Percentiles rank a stretch among this genome's conserved stretches.
phyloP scores from a whole-genome alignment of 202 grass and related monocot genomes.

The Eragrostis tef region DNA sequence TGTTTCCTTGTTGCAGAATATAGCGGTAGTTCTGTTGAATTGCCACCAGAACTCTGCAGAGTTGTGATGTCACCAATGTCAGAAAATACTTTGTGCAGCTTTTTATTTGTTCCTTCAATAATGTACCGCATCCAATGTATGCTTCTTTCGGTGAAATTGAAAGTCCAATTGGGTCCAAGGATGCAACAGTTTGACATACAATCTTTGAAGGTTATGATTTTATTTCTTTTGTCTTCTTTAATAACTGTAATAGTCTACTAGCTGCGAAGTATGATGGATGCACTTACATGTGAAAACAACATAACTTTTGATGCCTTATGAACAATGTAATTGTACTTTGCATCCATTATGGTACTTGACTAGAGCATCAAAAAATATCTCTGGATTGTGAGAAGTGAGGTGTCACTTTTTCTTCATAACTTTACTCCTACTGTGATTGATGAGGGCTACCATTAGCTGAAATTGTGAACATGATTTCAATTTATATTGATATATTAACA shows the following conservation, averaged over 20 bases:
- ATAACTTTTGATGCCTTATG: not conserved
- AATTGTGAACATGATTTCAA: not conserved
- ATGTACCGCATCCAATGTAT: conserved; percentile 78
- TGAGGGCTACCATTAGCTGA: not conserved
- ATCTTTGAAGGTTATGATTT: conserved; percentile 55
- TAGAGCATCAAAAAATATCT: conserved; percentile 11
- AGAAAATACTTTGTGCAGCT: conserved; percentile 47
- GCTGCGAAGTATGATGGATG: not conserved
- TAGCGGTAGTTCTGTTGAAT: conserved; percentile 47
- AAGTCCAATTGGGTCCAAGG: conserved; percentile 47
- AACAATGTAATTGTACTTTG: not conserved
- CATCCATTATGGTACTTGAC: not conserved
- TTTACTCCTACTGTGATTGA: conserved; percentile 9
- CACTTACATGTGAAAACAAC: not conserved
- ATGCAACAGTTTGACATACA: conserved; percentile 59
- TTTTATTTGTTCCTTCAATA: conserved; percentile 66
- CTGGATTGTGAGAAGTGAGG: conserved; percentile 22
- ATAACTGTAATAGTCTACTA: not conserved
- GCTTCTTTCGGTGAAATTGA: conserved; percentile 73
- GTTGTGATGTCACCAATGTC: conserved; percentile 66
- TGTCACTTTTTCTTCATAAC: not conserved
- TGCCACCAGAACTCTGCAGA: conserved; percentile 83
- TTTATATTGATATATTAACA: not conserved
- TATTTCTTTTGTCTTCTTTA: not conserved
- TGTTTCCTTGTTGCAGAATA: conserved; percentile 54